Base-by-base conservation (phyloP, 805 yeast genomes). In the Yarrowia keelungensis region DNA sequence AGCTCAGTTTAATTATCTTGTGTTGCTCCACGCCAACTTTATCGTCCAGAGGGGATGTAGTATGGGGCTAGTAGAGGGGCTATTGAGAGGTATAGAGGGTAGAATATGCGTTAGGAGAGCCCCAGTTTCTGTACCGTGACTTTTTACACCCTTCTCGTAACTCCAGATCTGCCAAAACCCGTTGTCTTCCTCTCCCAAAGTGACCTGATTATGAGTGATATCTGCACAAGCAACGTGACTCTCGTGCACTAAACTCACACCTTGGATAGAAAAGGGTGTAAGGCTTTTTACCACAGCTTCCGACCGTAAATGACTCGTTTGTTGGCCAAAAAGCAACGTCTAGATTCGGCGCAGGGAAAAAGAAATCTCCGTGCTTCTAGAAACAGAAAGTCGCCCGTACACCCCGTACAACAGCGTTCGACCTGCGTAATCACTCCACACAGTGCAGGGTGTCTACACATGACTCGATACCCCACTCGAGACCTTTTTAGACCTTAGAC, bases 131-230 rank as follows among this genome's bases (percentile, higher is more conserved):
- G 2, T 10, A 14, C 2, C 47, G 12, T 22, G 16, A 42, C 22
- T 19, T 19, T 19, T 19, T 19, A 19, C 19, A 19, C 19, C 19
- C 19, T 19, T 19, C 19, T 19, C 19, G 19, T 19, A 19, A 26
- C 32, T 26, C 32, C 32, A 26, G 32, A 26, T 26, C 32, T 2
- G 32, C 7, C 32, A 26, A 3, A 26, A 26, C 32, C 32, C 32
- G 32, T 26, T 26, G 3, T 26, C 32, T 26, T 26, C 32, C 32
- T 26, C 32, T 26, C 32, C 32, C 32, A 26, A 38, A 38, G 39
- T 38, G 58, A 38, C 43, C 58, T 51, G 58, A 56, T 9, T 11
- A 45, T 39, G 62, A 41, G 62, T 41, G 62, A 56, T 56, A 56
- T 39, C 47, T 41, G 47, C 62, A 39, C 14, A 10, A 41, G 22